A percentile compares a stretch with the other conserved stretches of the same genome.
phyloP scores from a whole-genome alignment of 257 asterid species.

The Solanum paucissectum region DNA sequence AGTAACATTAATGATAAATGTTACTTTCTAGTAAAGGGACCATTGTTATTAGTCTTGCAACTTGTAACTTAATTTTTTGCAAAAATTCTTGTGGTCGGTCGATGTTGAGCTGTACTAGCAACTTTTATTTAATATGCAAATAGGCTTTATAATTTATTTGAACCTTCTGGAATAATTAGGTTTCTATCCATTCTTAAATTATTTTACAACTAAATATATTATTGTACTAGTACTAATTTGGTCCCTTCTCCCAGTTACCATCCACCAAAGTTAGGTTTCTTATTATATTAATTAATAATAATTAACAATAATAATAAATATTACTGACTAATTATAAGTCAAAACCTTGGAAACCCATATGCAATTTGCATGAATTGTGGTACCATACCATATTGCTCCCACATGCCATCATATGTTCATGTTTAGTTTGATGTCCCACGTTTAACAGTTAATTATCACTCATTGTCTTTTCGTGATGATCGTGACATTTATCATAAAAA shows the following conservation, averaged over 20 bases:
- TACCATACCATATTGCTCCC: background rate
- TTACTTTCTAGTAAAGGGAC: background rate
- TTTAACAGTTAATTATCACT: background rate
- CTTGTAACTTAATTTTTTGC: background rate
- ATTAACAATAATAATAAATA: background rate
- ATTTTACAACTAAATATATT: background rate
- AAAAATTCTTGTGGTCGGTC: background rate
- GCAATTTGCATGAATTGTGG: background rate
- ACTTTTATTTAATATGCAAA: background rate
- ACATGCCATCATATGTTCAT: conserved; percentile 1
- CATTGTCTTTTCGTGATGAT: background rate
- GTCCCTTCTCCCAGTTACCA: background rate
- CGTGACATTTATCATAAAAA: background rate
- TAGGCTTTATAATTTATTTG: background rate
- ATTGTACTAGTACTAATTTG: background rate
- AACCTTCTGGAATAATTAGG: background rate
- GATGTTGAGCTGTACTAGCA: conserved; percentile 3
- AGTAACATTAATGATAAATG: background rate
- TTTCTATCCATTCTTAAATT: background rate
- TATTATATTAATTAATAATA: background rate
- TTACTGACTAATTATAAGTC: background rate
- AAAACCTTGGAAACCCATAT: background rate
- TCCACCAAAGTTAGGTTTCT: background rate
- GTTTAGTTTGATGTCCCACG: background rate
- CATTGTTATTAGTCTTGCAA: background rate